Conservation (phyloP, 2,329 filamentous ascomycete genomes). For the Penicillium sp. region DNA sequence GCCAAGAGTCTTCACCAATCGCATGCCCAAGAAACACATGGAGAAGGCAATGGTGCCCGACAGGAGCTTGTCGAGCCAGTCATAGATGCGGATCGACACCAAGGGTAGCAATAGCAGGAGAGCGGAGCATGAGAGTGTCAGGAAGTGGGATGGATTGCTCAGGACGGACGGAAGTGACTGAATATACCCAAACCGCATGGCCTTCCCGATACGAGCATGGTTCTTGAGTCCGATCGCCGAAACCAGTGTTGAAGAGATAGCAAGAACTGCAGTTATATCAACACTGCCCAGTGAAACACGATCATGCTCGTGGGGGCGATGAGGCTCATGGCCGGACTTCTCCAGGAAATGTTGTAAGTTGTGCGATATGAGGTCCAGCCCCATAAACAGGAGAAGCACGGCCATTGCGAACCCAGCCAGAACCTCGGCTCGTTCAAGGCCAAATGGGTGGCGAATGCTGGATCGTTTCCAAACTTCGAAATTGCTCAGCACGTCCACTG, state of each 20-base stretch:
- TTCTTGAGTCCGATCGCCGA: conserved; percentile 87
- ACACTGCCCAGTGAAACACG: conserved; percentile 73
- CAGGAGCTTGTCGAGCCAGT: conserved; percentile 79
- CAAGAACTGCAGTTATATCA: conserved; percentile 77
- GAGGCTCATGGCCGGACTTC: conserved; percentile 69
- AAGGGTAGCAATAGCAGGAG: conserved; percentile 80
- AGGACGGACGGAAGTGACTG: conserved; percentile 81
- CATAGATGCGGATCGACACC: conserved; percentile 76
- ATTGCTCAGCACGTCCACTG: conserved; percentile 89
- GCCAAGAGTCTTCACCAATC: conserved; percentile 81
- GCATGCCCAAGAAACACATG: conserved; percentile 85
- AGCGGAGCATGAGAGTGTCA: conserved; percentile 83
- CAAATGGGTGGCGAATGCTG: conserved; percentile 91
- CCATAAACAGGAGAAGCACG: conserved; percentile 95
- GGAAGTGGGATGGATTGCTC: conserved; percentile 91
- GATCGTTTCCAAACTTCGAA: conserved; percentile 97
- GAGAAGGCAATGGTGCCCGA: conserved; percentile 78
- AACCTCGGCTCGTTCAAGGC: conserved; percentile 86
- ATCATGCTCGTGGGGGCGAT: conserved; percentile 68
- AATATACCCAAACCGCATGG: conserved; percentile 84
- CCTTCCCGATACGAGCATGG: conserved; percentile 86
- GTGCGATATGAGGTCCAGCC: conserved; percentile 91
- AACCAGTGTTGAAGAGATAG: conserved; percentile 78
- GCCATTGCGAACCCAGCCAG: conserved; percentile 95
- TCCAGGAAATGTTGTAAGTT: conserved; percentile 92